These are phyloP conservation scores for Cladosporium sp. DNA, from an alignment of 2,329 filamentous ascomycete genomes.

Conservation along the genomic window DNA sequence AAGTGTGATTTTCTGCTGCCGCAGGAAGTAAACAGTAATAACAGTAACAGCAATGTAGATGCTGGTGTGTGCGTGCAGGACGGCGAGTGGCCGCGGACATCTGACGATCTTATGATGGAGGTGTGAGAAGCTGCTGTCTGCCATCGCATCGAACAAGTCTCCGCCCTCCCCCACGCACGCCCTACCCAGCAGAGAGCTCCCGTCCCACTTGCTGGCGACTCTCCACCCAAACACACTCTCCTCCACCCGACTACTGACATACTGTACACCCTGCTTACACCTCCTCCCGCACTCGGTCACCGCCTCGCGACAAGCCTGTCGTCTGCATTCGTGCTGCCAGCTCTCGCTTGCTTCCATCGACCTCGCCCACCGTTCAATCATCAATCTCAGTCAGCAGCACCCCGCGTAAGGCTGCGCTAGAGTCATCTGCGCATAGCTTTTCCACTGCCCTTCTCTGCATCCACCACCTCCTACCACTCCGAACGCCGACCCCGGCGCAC, in stretches of 20 bases:
- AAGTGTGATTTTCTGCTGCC: not conserved
- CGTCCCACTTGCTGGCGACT: not conserved
- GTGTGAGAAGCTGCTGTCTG: not conserved
- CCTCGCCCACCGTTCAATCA: not conserved
- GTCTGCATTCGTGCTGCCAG: not conserved
- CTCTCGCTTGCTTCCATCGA: not conserved
- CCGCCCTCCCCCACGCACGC: not conserved
- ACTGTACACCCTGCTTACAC: not conserved
- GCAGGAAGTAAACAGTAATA: not conserved
- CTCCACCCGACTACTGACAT: no score
- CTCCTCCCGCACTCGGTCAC: not conserved
- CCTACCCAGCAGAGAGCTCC: not conserved
- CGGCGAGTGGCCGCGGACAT: not conserved
- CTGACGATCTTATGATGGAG: not conserved
- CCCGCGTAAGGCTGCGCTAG: not conserved
- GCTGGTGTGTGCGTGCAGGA: not conserved
- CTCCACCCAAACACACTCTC: not conserved
- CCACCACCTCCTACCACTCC: not conserved
- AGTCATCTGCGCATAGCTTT: constrained; percentile 11
- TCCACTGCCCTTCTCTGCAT: not conserved
- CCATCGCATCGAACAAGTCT: not conserved
- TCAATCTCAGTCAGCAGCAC: constrained; percentile 3
- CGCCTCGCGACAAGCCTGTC: not conserved
- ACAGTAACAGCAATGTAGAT: not conserved
- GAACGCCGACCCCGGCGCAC: constrained; percentile 1